Evolutionary conservation across 2,329 filamentous ascomycete genomes (phyloP).

Genomic region (Talaromyces funiculosus): DNA sequence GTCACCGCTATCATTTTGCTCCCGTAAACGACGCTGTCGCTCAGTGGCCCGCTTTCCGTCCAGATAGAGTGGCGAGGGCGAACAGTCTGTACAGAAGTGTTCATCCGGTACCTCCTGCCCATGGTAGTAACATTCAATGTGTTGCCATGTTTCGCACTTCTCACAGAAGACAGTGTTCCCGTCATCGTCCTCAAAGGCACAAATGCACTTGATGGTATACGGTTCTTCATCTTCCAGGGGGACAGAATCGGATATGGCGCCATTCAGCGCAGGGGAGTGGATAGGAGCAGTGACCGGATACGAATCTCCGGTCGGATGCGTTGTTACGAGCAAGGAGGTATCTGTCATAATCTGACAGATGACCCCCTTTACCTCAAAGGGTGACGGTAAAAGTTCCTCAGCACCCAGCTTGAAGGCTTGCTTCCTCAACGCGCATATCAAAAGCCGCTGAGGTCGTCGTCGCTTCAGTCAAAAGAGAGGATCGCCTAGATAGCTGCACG

Average conservation of each 20-base stretch:
- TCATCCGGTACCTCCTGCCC: constrained; percentile 66
- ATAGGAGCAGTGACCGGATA: constrained; percentile 43
- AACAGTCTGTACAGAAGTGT: constrained; percentile 86
- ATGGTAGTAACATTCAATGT: constrained; percentile 95
- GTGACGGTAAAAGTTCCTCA: constrained; percentile 17
- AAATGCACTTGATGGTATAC: constrained; percentile 98
- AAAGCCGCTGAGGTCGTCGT: constrained; percentile 10
- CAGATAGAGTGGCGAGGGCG: constrained; percentile 71
- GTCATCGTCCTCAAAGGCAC: constrained; percentile 88
- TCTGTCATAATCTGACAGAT: constrained; percentile 52
- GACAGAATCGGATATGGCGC: constrained; percentile 37
- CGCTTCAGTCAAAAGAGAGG: neutral
- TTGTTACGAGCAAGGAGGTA: constrained; percentile 46
- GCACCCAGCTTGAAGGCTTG: constrained; percentile 14
- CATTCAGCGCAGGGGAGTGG: constrained; percentile 39
- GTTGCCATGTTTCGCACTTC: constrained; percentile 94
- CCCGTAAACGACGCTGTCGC: constrained; percentile 59
- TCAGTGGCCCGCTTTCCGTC: constrained; percentile 71
- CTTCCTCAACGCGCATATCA: constrained; percentile 16
- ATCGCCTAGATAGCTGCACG: neutral
- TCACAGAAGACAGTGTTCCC: constrained; percentile 97
- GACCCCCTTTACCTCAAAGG: constrained; percentile 34
- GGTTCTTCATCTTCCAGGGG: constrained; percentile 42
- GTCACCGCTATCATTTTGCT: constrained; percentile 55
- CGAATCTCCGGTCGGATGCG: constrained; percentile 43